Percentiles rank a stretch among this genome's conserved stretches.
Conservation (phyloP, 2,329 filamentous ascomycete species). For the Pleoardoris graminearum region DNA sequence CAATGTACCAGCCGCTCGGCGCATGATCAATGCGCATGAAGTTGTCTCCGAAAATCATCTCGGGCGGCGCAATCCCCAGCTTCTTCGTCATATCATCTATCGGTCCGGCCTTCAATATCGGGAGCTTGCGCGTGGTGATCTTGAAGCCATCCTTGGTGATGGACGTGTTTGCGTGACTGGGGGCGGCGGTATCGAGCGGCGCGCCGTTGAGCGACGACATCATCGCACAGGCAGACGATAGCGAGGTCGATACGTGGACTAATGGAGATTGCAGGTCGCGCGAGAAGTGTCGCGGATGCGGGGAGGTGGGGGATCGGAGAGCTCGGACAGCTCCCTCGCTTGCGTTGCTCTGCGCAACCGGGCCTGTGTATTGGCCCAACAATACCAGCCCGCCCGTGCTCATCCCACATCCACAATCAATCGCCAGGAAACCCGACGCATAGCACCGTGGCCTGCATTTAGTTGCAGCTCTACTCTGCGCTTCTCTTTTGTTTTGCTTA, state of each 20-base stretch:
- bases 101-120: constrained; percentile 87
- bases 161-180: constrained; percentile 40
- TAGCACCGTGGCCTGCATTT: constrained; percentile 7
- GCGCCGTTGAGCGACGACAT: constrained; percentile 39
- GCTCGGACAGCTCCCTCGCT: neutral
- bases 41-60: constrained; percentile 99
- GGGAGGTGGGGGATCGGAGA: constrained; percentile 11
- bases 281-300: neutral
- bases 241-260: constrained; percentile 9
- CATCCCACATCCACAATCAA: constrained; percentile 6
- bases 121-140: constrained; percentile 83
- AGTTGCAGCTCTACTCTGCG: constrained; percentile 10
- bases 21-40: constrained; percentile 73
- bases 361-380: constrained; percentile 18
- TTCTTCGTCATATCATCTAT: constrained; percentile 82
- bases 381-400: neutral
- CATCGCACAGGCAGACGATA: constrained; percentile 10
- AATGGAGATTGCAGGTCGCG: constrained; percentile 10
- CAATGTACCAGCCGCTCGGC: constrained; percentile 74
- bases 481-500: constrained; percentile 15
- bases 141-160: constrained; percentile 60
- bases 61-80: constrained; percentile 84
- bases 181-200: constrained; percentile 38
- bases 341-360: constrained; percentile 19
- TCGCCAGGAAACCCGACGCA: constrained; percentile 2